These are phyloP conservation scores for Colletotrichum scovillei DNA, from an alignment of 2,329 filamentous ascomycete species.

Conservation along the genomic window DNA sequence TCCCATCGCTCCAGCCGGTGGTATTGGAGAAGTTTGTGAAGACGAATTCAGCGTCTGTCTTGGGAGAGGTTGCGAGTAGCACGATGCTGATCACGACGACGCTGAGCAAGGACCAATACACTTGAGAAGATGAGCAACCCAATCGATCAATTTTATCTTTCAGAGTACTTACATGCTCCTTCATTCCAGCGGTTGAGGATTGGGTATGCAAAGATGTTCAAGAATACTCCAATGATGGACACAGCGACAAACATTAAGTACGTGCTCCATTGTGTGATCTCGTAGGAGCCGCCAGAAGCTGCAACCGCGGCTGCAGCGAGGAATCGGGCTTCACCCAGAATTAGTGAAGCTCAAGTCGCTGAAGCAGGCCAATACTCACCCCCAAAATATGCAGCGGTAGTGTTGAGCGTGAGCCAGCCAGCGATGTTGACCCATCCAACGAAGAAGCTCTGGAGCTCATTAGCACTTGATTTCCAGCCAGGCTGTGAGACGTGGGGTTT, in stretches of 20 bases:
- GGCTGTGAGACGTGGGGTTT: not conserved
- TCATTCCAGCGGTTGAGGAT: constrained; percentile 56
- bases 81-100: constrained; percentile 57
- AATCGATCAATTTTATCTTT: too few relatives aligned
- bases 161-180: constrained; percentile 45
- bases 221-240: constrained; percentile 47
- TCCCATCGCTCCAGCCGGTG: constrained; percentile 57
- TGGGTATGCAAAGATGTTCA: constrained; percentile 55
- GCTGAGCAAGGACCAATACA: constrained; percentile 55
- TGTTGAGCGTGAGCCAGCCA: constrained; percentile 58
- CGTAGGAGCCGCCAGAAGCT: constrained; percentile 50
- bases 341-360: not conserved
- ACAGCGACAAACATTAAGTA: constrained; percentile 56
- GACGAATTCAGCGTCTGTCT: constrained; percentile 55
- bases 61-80: constrained; percentile 54
- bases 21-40: constrained; percentile 58
- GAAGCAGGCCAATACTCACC: constrained; percentile 40
- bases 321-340: constrained; percentile 49
- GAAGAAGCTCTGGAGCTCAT: constrained; percentile 50
- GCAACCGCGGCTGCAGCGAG: constrained; percentile 54
- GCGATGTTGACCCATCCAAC: constrained; percentile 58
- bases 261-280: constrained; percentile 51
- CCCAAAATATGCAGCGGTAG: constrained; percentile 55
- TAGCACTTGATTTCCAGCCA: not conserved
- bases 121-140: constrained; percentile 31